Conservation (phyloP, 2,329 filamentous ascomycete species). For the Capronia americana region DNA sequence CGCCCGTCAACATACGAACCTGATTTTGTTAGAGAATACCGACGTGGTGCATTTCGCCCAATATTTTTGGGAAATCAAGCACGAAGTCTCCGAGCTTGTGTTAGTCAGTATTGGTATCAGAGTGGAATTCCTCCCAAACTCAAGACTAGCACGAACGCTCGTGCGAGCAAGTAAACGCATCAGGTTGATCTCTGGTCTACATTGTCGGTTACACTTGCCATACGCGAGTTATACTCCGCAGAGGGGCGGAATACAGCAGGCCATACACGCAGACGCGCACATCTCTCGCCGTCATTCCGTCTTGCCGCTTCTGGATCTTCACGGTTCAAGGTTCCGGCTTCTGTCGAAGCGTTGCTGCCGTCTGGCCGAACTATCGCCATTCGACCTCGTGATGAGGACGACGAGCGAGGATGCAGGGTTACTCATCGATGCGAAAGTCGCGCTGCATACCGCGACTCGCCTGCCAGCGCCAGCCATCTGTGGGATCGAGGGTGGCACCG, state of each 20-base stretch:
- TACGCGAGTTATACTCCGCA: neutral
- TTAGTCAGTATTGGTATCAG: neutral
- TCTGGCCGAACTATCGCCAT: neutral
- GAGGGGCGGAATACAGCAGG: neutral
- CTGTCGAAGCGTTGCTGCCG: neutral
- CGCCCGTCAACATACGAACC: neutral
- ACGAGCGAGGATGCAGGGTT: neutral
- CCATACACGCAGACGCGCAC: neutral
- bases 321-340: too few species aligned
- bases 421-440: neutral
- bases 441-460: too few species aligned
- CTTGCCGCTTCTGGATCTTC: too few species aligned
- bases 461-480: too few species aligned
- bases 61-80: neutral
- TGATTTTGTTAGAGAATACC: neutral
- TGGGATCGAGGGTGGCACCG: neutral
- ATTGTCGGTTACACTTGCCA: neutral
- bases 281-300: neutral
- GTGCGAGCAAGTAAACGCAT: neutral
- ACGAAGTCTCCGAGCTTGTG: neutral
- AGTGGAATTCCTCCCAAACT: neutral
- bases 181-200: neutral
- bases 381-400: neutral
- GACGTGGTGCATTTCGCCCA: neutral
- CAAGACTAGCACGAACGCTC: neutral